Evolutionary conservation across 139 green algal species (phyloP).

Genomic region (Picocystis salinarum): DNA sequence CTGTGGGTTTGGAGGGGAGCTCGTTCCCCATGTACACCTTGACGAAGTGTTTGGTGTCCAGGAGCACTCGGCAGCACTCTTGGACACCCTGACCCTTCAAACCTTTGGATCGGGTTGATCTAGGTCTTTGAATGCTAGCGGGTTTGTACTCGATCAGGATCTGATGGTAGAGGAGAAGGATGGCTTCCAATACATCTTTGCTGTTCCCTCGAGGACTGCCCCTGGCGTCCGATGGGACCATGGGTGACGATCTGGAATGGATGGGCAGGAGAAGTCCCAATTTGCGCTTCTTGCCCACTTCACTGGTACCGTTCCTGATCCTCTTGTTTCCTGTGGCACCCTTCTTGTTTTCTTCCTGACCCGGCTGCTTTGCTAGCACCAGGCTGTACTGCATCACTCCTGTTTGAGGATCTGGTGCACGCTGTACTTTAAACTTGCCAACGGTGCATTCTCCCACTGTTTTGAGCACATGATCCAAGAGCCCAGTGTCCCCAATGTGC

Average conservation of each 20-base stretch:
- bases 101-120: constrained; percentile 2
- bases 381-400: constrained; percentile 22
- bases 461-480: constrained; percentile 41
- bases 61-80: constrained; percentile 1
- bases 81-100: constrained; percentile 1
- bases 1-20: constrained; percentile 4
- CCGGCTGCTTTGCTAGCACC: constrained; percentile 4
- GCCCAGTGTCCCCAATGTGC: constrained; percentile 29
- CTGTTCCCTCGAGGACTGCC: too few relatives aligned
- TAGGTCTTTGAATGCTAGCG: background rate
- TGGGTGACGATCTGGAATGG: constrained; percentile 24
- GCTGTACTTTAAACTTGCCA: constrained; percentile 5
- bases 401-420: constrained; percentile 2
- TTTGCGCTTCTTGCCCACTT: too few relatives aligned
- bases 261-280: background rate
- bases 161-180: constrained; percentile 12
- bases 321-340: too few relatives aligned
- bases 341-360: too few relatives aligned
- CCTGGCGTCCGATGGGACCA: too few relatives aligned
- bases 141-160: constrained; percentile 36
- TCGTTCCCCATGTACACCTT: constrained; percentile 3
- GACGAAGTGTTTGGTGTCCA: constrained; percentile 70
- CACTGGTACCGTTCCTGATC: too few relatives aligned
- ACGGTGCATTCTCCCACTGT: constrained; percentile 15
- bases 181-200: constrained; percentile 7